These are phyloP conservation scores for Cladosporium cucumerinum DNA, from an alignment of 2,329 filamentous ascomycete species.

Conservation along the genomic window DNA sequence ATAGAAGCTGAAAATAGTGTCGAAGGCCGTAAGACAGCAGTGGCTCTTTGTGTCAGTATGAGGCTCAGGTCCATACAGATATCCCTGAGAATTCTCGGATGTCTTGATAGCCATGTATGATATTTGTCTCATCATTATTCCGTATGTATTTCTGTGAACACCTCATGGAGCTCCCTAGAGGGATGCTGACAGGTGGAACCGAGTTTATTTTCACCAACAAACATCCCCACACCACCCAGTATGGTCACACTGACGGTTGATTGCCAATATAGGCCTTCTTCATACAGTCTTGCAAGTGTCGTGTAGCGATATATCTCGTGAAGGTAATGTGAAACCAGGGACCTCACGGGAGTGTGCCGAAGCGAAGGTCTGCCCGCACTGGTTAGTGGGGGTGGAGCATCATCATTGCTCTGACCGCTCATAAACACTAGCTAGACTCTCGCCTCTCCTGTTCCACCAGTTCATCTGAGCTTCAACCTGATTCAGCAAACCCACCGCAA, in stretches of 20 bases:
- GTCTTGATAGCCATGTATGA: too few relatives aligned
- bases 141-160: too few relatives aligned
- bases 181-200: too few relatives aligned
- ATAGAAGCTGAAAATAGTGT: too few relatives aligned
- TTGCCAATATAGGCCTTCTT: too few relatives aligned
- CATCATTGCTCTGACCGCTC: background rate
- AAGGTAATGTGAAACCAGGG: background rate
- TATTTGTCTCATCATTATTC: too few relatives aligned
- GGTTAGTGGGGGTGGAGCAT: background rate
- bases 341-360: background rate
- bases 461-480: conserved; percentile 8
- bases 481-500: conserved; percentile 32
- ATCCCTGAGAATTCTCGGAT: too few relatives aligned
- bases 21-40: too few relatives aligned
- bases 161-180: too few relatives aligned
- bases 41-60: too few relatives aligned
- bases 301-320: background rate
- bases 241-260: background rate
- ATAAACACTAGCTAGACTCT: background rate
- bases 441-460: conserved; percentile 7
- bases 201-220: background rate
- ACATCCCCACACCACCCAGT: background rate
- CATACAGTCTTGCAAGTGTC: background rate
- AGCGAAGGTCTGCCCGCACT: background rate
- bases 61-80: too few relatives aligned